phyloP scores from a whole-genome alignment of 73 alveolate species.

The Durusdinium trenchii region DNA sequence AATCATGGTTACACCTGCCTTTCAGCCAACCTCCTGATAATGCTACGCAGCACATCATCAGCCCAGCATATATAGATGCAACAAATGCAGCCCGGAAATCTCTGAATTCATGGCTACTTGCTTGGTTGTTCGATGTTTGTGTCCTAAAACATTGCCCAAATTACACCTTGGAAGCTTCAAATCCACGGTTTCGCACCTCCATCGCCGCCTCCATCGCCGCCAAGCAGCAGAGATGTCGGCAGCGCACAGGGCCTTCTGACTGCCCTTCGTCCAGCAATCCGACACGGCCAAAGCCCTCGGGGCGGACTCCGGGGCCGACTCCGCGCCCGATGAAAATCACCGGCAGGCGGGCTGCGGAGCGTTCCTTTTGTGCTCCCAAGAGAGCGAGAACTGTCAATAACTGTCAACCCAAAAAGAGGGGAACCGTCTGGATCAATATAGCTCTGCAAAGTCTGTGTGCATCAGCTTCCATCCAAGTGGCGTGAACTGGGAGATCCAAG shows the following conservation, averaged over 20 bases:
- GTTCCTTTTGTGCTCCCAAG: too few species aligned
- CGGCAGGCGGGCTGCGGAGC: background rate
- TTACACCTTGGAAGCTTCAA: too few species aligned
- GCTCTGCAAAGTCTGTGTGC: background rate
- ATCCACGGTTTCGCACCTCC: too few species aligned
- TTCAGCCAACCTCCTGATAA: too few species aligned
- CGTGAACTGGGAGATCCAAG: constrained; percentile 51
- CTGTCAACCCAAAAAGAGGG: background rate
- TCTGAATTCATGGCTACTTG: background rate
- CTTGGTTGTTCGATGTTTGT: too few species aligned
- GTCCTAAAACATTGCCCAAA: too few species aligned
- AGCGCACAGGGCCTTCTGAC: constrained; percentile 79
- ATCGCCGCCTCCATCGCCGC: background rate
- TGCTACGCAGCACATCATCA: background rate
- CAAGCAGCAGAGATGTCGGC: constrained; percentile 65
- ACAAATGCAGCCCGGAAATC: background rate
- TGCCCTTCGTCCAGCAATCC: constrained; percentile 36
- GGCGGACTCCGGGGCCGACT: background rate
- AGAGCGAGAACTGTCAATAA: too few species aligned
- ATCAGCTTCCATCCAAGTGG: background rate
- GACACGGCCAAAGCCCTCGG: constrained; percentile 60
- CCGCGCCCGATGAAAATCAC: background rate
- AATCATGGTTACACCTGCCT: too few species aligned
- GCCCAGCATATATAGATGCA: background rate
- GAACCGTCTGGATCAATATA: background rate